Base-by-base conservation (phyloP, 2,329 filamentous ascomycete genomes). In the Xylaria digitata region DNA sequence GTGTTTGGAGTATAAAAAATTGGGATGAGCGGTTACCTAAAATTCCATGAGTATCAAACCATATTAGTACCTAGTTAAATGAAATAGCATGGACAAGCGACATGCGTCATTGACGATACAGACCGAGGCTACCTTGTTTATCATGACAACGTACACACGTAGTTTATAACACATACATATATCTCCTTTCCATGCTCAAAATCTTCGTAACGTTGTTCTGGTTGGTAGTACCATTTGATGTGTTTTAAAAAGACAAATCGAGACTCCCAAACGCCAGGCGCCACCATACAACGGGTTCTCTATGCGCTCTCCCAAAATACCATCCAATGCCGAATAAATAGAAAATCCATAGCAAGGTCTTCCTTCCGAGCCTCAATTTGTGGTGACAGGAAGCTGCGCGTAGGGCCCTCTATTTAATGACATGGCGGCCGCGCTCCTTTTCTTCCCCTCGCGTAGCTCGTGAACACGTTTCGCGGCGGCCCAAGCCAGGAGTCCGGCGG, bases 401-500 rank as follows among this genome's bases (percentile, higher is more conserved):
- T 76, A 76, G 4, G 60, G 58, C 63, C 74, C 70, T 71, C 77
- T 67, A 58, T 72, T 68, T 13, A 40, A 40, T 40, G 9, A 43
- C 23, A 30, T 42, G 26, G 43, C 56, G 13, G 32, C 32, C 42
- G 45, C n/a, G 13, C 21, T 8, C 17, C 19, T 21, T 68, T 70
- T 74, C 40, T 73, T 76, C 5, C 69, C 70, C 56, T 77, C 77
- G 21, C 80, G 78, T 68, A 78, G 69, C 72, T 86, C 83, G 34
- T 84, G 63, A 48, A 85, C 75, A 58, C 82, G 83, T 77, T 82
- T 84, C 65, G 85, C 80, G 7, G 80, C 85, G 6, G 88, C 86
- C 87, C 87, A 90, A 30, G 83, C 86, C 56, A 90, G 78, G 67
- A 90, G 76, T 0, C 87, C 87, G 3, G 83, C 73, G 0, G 87